phyloP scores from a whole-genome alignment of 768 basidiomycete species.

The Mrakia blollopis region DNA sequence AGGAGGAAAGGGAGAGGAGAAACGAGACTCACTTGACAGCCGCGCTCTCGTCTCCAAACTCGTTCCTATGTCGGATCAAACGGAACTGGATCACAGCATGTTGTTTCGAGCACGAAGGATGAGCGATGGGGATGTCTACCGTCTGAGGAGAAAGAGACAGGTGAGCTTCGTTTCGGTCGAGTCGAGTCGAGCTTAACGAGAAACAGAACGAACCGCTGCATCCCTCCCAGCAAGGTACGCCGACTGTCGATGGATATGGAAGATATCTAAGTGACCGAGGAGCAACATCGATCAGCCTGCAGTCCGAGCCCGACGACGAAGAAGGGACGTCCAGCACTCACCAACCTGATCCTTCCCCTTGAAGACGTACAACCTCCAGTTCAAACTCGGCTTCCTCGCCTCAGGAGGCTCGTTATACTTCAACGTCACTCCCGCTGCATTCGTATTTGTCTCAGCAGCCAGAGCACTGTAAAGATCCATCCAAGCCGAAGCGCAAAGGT shows the following conservation, averaged over 20 bases:
- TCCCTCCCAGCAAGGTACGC: slow-evolving; percentile 92
- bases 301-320: too few relatives aligned
- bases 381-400: slow-evolving; percentile 79
- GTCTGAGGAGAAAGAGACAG: slow-evolving; percentile 40
- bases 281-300: background rate
- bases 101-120: slow-evolving; percentile 97
- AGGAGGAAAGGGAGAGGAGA: background rate
- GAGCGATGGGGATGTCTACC: slow-evolving; percentile 72
- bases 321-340: slow-evolving; percentile 55
- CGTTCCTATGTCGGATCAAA: slow-evolving; percentile 77
- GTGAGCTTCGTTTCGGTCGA: background rate
- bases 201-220: slow-evolving; percentile 57
- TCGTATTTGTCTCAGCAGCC: slow-evolving; percentile 90
- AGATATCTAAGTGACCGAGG: slow-evolving; percentile 57
- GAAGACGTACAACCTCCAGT: slow-evolving; percentile 96
- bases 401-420: slow-evolving; percentile 99
- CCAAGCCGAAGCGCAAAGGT: too few relatives aligned
- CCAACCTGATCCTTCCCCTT: slow-evolving; percentile 89
- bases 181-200: background rate
- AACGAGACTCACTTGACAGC: slow-evolving; percentile 63
- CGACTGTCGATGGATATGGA: slow-evolving; percentile 90
- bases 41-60: slow-evolving; percentile 74
- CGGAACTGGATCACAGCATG: slow-evolving; percentile 97
- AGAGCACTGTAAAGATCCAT: slow-evolving; percentile 49
- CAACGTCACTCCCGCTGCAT: slow-evolving; percentile 54